Base-by-base conservation (phyloP, 148 eudicot genomes). In the Polygonum maritimum region DNA sequence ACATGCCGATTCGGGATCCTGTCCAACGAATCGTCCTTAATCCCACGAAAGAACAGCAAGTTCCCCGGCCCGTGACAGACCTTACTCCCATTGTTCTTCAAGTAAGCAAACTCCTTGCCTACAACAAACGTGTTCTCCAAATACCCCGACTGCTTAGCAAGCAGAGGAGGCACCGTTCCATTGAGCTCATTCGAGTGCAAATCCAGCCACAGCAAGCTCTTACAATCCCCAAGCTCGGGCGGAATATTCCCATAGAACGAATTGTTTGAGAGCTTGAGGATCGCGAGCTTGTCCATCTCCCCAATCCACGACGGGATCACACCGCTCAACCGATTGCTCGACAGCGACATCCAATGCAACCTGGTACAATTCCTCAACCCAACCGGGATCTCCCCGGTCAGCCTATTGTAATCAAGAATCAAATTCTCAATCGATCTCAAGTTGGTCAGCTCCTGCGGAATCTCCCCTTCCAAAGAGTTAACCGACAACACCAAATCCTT, bases 61-160 rank as follows among this genome's bases (percentile, higher is more conserved):
- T 90, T 91, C 48, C 98, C 98, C 0, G 95, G 84, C 65, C 98
- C 98, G 76, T 85, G 97, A 60, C 97, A 94, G 71, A 88, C 83
- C 72, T 82, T 78, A 77, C 95, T 89, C 19, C 95, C 95, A 74
- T 88, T 86, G 45, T 91, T 94, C 81, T 85, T 94, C 78, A 94
- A 83, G 69, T 94, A 94, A 1, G 83, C 85, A 60, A 82, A 91
- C 69, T 83, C 80, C 79, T 91, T 94, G 48, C 90, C 97, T 1
- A 91, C 92, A 5, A 90, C 85, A 14, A 85, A 78, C 3, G 82
- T 87, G 39, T 81, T 81, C 0, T 88, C 92, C 78, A 94, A 89
- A 52, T 78, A 80, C 0, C 97, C 98, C 0, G 97, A 88, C 65
- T 94, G 98, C 62, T 91, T 88, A 40, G 84, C 87, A 7, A 94